Percentiles rank a stretch among this genome's conserved stretches.
Conservation (phyloP, 2,329 filamentous ascomycete genomes). For the Fusarium sp. region DNA sequence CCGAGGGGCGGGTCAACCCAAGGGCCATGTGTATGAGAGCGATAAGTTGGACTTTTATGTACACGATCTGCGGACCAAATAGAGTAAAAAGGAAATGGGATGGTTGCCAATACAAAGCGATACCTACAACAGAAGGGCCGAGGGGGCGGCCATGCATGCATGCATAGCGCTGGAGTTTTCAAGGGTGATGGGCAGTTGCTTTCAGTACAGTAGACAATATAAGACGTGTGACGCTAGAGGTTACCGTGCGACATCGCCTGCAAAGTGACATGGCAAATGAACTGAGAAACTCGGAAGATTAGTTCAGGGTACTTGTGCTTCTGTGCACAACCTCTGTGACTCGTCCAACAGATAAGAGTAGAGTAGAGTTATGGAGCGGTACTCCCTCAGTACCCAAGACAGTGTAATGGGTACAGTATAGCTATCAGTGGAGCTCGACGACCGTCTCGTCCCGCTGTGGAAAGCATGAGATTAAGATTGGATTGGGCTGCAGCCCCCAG, state of each 20-base stretch:
- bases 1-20: conserved; percentile 75
- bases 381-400: not conserved
- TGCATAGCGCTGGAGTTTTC: conserved; percentile 46
- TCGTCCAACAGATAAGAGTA: not conserved
- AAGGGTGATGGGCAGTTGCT: not conserved
- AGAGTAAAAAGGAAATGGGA: conserved; percentile 3
- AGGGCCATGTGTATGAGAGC: conserved; percentile 77
- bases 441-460: conserved; percentile 23
- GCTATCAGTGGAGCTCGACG: conserved; percentile 5
- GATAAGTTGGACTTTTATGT: conserved; percentile 72
- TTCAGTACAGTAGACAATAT: conserved; percentile 1
- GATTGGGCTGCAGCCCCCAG: not conserved
- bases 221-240: not conserved
- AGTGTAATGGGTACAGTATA: not conserved
- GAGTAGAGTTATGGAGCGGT: not conserved
- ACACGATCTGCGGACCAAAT: conserved; percentile 62
- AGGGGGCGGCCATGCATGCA: not conserved
- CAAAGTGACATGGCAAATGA: not conserved
- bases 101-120: not conserved
- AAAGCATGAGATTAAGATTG: conserved; percentile 11
- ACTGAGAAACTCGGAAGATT: not conserved
- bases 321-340: not conserved
- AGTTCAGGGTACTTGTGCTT: not conserved
- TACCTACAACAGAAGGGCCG: not conserved
- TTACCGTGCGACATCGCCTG: not conserved